These are phyloP conservation scores for Hepatocystis sp. DNA, from an alignment of 169 alveolate species.

Conservation along the genomic window DNA sequence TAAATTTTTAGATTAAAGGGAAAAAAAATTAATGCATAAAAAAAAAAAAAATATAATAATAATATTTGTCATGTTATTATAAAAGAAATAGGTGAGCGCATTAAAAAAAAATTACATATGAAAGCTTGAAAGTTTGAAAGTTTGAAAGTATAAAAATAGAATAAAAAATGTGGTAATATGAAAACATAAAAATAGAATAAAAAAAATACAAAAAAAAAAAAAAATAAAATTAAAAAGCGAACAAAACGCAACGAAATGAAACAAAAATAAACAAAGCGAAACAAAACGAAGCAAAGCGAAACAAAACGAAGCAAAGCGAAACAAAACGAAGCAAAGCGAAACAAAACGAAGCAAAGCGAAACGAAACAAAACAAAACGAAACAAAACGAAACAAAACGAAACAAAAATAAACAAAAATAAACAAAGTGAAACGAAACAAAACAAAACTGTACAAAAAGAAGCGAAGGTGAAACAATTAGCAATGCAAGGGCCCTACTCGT, in stretches of 20 bases:
- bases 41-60: too few species aligned
- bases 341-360: neutral
- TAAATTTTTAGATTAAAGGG: too few species aligned
- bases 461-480: neutral
- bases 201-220: neutral
- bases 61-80: too few species aligned
- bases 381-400: neutral
- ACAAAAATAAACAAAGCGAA: neutral
- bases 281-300: neutral
- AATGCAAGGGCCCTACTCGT: too few species aligned
- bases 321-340: neutral
- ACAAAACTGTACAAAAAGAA: neutral
- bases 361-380: neutral
- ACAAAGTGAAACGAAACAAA: neutral
- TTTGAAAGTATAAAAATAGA: too few species aligned
- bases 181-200: neutral
- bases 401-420: neutral
- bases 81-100: too few species aligned
- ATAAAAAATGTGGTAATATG: neutral
- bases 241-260: neutral
- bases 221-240: neutral
- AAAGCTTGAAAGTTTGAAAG: neutral
- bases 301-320: neutral
- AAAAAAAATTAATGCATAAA: too few species aligned
- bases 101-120: too few species aligned